Evolutionary conservation across 495 filamentous ascomycete genomes (phyloP).

Genomic region (Tetracladium marchalianum): DNA sequence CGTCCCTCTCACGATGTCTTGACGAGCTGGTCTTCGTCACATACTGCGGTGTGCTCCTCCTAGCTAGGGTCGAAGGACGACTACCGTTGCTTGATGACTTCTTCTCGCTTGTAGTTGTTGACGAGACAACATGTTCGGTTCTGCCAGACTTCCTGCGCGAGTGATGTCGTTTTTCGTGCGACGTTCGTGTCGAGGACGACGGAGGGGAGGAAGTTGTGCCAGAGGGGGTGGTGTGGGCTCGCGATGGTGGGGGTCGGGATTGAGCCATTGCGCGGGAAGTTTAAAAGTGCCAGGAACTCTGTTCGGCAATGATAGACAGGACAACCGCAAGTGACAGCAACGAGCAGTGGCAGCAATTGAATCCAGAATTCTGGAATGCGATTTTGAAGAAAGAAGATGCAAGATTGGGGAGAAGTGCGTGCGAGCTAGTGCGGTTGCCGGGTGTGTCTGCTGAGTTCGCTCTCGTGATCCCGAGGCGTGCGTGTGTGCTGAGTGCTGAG

Average conservation of each 20-base stretch:
- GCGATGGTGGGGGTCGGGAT: conserved; percentile 16
- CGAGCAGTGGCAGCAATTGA: too few species aligned
- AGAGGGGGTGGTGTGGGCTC: conserved; percentile 3
- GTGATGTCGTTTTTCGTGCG: conserved; percentile 9
- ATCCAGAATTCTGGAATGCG: too few species aligned
- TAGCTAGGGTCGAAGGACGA: conserved; percentile 8
- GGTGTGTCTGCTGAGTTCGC: neutral
- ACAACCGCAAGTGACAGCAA: too few species aligned
- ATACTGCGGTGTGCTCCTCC: conserved; percentile 12
- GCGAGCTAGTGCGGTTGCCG: too few species aligned
- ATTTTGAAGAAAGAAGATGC: too few species aligned
- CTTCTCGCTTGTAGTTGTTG: conserved; percentile 5
- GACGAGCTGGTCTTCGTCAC: conserved; percentile 2
- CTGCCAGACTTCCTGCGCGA: conserved; percentile 16
- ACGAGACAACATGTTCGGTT: conserved; percentile 4
- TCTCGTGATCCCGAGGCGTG: conserved; percentile 3
- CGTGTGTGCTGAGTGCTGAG: conserved; percentile 1
- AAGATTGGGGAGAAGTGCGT: too few species aligned
- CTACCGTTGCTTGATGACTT: conserved; percentile 1
- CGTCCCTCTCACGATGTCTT: conserved; percentile 7
- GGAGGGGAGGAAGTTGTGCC: conserved; percentile 7
- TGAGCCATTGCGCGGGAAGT: conserved; percentile 8
- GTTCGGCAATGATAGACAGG: too few species aligned
- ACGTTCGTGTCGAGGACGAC: conserved; percentile 11
- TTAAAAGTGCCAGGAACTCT: too few species aligned